phyloP scores from a whole-genome alignment of 768 basidiomycete species.

The Suillus occidentalis region DNA sequence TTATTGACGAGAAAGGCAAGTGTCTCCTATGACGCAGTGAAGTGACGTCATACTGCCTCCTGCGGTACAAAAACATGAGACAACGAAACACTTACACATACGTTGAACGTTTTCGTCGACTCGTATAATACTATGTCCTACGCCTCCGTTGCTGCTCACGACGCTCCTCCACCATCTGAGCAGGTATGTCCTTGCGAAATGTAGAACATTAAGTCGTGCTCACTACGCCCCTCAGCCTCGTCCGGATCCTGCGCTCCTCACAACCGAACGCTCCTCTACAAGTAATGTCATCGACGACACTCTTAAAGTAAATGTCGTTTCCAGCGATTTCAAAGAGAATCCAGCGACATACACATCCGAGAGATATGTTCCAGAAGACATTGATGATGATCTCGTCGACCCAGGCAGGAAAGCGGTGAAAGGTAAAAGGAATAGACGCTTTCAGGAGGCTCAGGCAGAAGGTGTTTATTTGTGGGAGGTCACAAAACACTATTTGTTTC shows the following conservation, averaged over 20 bases:
- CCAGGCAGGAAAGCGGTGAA: constrained; percentile 3
- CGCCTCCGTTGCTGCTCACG: constrained; percentile 63
- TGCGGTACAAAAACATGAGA: constrained; percentile 5
- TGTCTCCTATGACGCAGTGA: constrained; percentile 15
- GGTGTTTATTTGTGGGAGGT: constrained; percentile 51
- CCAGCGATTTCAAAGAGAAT: constrained; percentile 47
- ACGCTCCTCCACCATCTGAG: constrained; percentile 48
- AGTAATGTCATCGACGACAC: constrained; percentile 43
- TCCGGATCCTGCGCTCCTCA: constrained; percentile 64
- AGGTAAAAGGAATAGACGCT: constrained; percentile 33
- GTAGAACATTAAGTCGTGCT: constrained; percentile 5
- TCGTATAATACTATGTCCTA: constrained; percentile 57
- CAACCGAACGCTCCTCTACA: constrained; percentile 45
- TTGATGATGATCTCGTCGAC: constrained; percentile 10
- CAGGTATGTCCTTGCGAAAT: constrained; percentile 37
- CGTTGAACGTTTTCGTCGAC: neutral
- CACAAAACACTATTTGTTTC: constrained; percentile 54
- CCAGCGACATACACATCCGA: constrained; percentile 40
- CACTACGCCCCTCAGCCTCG: constrained; percentile 45
- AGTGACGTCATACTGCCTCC: constrained; percentile 10
- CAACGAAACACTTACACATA: too few relatives aligned
- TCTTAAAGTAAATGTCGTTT: constrained; percentile 57
- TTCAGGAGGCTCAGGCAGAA: constrained; percentile 50
- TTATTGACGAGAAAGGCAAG: neutral
- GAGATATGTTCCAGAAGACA: constrained; percentile 18